Conservation (phyloP, 495 filamentous ascomycete species). For the Chaetomium cochliodes region DNA sequence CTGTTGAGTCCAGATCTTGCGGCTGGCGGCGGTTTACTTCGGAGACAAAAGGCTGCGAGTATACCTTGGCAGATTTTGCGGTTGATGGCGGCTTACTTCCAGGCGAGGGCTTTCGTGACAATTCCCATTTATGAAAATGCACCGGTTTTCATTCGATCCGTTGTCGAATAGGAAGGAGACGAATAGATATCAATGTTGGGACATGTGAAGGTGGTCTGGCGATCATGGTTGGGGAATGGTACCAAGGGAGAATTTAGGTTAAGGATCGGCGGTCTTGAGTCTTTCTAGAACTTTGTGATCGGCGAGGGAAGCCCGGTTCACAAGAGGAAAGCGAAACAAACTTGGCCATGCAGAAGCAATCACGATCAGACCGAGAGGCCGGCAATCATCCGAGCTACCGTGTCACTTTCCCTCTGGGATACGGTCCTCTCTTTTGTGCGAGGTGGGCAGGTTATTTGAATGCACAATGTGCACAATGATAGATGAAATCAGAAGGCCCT, state of each 20-base stretch:
- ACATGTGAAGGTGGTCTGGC: neutral
- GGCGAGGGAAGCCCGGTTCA: constrained; percentile 1
- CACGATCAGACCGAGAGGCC: neutral
- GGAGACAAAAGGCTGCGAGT: no score
- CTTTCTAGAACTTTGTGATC: neutral
- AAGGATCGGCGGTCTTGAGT: neutral
- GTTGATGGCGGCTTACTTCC: constrained; percentile 13
- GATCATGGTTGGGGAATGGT: neutral
- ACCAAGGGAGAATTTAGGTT: neutral
- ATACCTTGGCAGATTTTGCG: neutral
- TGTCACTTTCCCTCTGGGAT: neutral
- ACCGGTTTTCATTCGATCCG: neutral
- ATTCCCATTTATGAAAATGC: neutral
- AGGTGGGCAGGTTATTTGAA: neutral
- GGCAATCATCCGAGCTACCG: no score
- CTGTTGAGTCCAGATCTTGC: neutral
- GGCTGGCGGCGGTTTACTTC: neutral
- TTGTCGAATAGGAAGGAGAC: constrained; percentile 22
- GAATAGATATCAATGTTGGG: neutral
- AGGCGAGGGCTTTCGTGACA: neutral
- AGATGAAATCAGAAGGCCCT: neutral
- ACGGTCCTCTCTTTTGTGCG: neutral
- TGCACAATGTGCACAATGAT: neutral
- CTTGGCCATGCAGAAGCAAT: neutral
- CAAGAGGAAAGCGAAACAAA: constrained; percentile 5